Conservation (phyloP, 1,284 basidiomycete genomes). For the Sporisorium scitamineum region DNA sequence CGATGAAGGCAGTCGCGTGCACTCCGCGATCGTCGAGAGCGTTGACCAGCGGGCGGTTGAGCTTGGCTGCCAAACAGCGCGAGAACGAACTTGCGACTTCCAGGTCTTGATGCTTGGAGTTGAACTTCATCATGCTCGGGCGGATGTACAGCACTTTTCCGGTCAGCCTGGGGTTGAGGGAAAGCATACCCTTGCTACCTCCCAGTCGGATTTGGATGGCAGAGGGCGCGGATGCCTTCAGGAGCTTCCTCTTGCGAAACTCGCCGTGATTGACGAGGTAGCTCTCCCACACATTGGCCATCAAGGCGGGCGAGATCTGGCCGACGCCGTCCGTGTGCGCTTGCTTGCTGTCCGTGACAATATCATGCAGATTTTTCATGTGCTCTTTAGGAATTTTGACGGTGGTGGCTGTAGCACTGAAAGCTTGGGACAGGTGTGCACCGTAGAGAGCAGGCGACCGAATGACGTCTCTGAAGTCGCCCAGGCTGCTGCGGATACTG, state of each 20-base stretch:
- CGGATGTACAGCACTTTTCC: constrained; percentile 28
- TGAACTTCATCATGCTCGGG: constrained; percentile 34
- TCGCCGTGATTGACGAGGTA: constrained; percentile 29
- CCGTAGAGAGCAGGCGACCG: constrained; percentile 29
- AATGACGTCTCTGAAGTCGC: constrained; percentile 35
- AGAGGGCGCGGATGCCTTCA: constrained; percentile 28
- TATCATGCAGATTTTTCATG: neutral
- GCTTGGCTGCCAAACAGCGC: constrained; percentile 23
- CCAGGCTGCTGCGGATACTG: constrained; percentile 26
- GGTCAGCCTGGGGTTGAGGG: constrained; percentile 26
- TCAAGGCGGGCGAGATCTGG: constrained; percentile 31
- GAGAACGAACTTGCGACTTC: constrained; percentile 34
- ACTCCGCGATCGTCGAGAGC: constrained; percentile 36
- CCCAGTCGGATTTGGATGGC: constrained; percentile 46
- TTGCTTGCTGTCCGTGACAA: neutral
- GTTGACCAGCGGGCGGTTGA: constrained; percentile 47
- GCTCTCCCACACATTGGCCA: constrained; percentile 37
- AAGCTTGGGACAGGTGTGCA: constrained; percentile 41
- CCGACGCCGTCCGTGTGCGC: constrained; percentile 37
- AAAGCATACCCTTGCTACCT: constrained; percentile 39
- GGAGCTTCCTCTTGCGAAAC: constrained; percentile 18
- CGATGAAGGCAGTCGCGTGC: constrained; percentile 6
- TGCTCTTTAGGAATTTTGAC: constrained; percentile 5
- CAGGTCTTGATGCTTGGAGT: constrained; percentile 24
- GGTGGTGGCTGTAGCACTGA: constrained; percentile 41